Percentiles rank a stretch among this genome's conserved stretches.
These are phyloP conservation scores for Talaromyces sp. DNA, from an alignment of 2,329 filamentous ascomycete species.

Conservation along the genomic window DNA sequence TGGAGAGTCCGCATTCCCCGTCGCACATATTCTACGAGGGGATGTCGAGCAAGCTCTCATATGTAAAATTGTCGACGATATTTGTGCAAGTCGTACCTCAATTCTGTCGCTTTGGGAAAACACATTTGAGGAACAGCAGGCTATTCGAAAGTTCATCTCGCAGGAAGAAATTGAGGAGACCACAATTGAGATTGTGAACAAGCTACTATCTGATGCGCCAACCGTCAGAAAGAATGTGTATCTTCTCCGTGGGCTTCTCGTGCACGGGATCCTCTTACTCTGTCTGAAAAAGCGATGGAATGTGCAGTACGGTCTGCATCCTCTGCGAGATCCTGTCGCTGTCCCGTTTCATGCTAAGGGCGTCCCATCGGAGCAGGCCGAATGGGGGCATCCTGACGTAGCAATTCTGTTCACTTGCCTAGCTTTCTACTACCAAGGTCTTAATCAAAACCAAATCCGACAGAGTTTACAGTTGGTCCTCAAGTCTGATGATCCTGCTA, in stretches of 20 bases:
- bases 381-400: conserved; percentile 65
- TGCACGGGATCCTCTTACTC: conserved; percentile 43
- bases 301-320: conserved; percentile 60
- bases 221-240: conserved; percentile 38
- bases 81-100: not conserved
- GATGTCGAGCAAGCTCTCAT: not conserved
- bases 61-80: not conserved
- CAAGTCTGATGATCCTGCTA: conserved; percentile 52
- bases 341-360: conserved; percentile 66
- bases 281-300: conserved; percentile 61
- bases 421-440: conserved; percentile 61
- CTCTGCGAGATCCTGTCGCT: conserved; percentile 44
- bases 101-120: not conserved
- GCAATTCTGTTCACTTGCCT: conserved; percentile 61
- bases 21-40: not conserved
- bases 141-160: not conserved
- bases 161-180: not conserved
- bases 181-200: not conserved
- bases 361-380: conserved; percentile 55
- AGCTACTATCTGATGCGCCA: conserved; percentile 31
- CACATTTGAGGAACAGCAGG: not conserved
- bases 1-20: not conserved
- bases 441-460: conserved; percentile 47
- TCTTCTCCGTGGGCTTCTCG: conserved; percentile 59
- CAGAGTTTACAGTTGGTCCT: conserved; percentile 49